These are phyloP conservation scores for Alliaria petiolata DNA, from an alignment of 345 rosid genomes.

Conservation along the genomic window DNA sequence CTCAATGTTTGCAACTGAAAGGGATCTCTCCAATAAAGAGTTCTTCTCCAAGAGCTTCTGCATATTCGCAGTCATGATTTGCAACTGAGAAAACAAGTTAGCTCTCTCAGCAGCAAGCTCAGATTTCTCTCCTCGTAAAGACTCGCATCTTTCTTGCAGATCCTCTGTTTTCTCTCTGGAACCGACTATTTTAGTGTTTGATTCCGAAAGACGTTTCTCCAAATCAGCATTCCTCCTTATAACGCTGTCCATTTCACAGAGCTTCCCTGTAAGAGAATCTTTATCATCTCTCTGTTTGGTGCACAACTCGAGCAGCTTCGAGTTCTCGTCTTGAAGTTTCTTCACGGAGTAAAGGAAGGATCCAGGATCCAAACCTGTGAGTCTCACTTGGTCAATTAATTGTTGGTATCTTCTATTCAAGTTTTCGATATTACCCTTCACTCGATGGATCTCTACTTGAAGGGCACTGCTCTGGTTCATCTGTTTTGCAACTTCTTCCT, in stretches of 20 bases:
- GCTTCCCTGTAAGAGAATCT: slow-evolving; percentile 9
- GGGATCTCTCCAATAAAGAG: slow-evolving; percentile 49
- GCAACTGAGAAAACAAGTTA: slow-evolving; percentile 70
- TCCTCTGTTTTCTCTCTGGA: slow-evolving; percentile 49
- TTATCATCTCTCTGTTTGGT: slow-evolving; percentile 45
- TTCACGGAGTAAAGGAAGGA: slow-evolving; percentile 50
- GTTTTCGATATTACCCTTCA: slow-evolving; percentile 60
- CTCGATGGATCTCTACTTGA: slow-evolving; percentile 62
- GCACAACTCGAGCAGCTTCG: slow-evolving; percentile 50
- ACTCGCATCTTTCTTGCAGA: slow-evolving; percentile 56
- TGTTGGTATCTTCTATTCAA: slow-evolving; percentile 55
- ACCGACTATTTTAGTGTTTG: slow-evolving; percentile 62
- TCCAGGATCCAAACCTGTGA: slow-evolving; percentile 58
- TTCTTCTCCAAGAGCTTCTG: slow-evolving; percentile 63
- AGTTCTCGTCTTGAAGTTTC: slow-evolving; percentile 64
- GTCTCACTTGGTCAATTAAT: slow-evolving; percentile 57
- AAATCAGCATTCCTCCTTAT: slow-evolving; percentile 53
- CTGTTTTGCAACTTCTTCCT: slow-evolving; percentile 63
- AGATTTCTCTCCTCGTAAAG: slow-evolving; percentile 68
- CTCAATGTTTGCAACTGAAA: slow-evolving; percentile 65
- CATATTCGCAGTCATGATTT: slow-evolving; percentile 59
- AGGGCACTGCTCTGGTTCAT: slow-evolving; percentile 56
- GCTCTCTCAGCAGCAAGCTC: slow-evolving; percentile 64
- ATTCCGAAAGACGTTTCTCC: slow-evolving; percentile 65
- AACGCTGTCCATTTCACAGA: slow-evolving; percentile 32